Conservation (phyloP, 208 protist species). For the Leishmania arabica region DNA sequence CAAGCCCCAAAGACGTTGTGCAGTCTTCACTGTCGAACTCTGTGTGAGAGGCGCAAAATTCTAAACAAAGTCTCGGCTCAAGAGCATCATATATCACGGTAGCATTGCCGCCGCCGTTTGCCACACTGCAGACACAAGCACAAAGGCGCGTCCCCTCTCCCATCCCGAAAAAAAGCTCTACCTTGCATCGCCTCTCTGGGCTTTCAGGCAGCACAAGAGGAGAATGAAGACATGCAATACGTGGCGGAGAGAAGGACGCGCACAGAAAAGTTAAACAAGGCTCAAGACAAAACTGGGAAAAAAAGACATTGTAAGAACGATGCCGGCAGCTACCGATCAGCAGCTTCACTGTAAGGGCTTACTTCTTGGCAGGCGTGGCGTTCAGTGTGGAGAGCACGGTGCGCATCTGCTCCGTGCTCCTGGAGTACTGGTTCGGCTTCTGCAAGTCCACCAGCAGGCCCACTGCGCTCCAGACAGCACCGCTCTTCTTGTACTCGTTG, state of each 20-base stretch:
- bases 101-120: background rate
- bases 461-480: constrained; percentile 73
- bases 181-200: background rate
- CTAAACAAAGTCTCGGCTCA: background rate
- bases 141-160: background rate
- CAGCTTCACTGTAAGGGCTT: background rate
- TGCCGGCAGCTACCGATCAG: background rate
- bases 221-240: no score
- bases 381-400: constrained; percentile 55
- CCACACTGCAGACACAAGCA: background rate
- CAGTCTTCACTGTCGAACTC: background rate
- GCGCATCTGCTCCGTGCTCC: constrained; percentile 85
- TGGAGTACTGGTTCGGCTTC: constrained; percentile 81
- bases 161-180: no score
- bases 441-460: constrained; percentile 72
- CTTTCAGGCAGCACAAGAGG: background rate
- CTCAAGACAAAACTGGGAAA: background rate
- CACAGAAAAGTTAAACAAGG: background rate
- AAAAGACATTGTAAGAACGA: background rate
- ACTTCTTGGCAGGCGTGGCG: constrained; percentile 21
- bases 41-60: background rate
- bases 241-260: background rate
- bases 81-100: background rate
- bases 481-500: constrained; percentile 59
- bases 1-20: background rate